These are phyloP conservation scores for Agaricales sp. DNA, from an alignment of 1,284 basidiomycete species.

Conservation along the genomic window DNA sequence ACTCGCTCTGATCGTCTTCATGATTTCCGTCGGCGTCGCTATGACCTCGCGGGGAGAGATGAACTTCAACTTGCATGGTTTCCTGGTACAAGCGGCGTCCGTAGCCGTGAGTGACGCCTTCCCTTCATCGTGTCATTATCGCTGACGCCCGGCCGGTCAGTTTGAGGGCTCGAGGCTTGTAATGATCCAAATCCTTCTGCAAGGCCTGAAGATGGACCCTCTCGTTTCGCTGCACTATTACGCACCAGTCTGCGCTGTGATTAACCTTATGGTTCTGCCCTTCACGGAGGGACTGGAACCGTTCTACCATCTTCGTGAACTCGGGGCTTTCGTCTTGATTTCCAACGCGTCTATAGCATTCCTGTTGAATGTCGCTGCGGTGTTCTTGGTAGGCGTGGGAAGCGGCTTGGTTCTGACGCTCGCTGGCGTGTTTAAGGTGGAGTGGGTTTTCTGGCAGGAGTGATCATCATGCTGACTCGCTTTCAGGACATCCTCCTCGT, in stretches of 20 bases:
- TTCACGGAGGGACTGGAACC: conserved; percentile 88
- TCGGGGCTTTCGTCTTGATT: conserved; percentile 74
- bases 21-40: conserved; percentile 89
- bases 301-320: conserved; percentile 62
- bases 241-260: conserved; percentile 87
- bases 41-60: conserved; percentile 85
- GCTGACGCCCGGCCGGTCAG: conserved; percentile 21
- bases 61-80: conserved; percentile 79
- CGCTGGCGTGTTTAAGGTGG: conserved; percentile 88
- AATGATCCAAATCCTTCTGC: conserved; percentile 93
- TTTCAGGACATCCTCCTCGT: conserved; percentile 87
- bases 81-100: conserved; percentile 77
- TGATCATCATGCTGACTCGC: conserved; percentile 4
- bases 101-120: conserved; percentile 44
- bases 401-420: conserved; percentile 87
- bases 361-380: conserved; percentile 86
- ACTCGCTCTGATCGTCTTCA: conserved; percentile 76
- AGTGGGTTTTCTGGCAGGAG: conserved; percentile 10
- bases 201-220: conserved; percentile 96
- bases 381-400: conserved; percentile 87
- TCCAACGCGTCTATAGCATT: conserved; percentile 88
- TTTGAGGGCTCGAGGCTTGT: conserved; percentile 89
- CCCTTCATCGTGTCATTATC: background rate
- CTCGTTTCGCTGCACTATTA: conserved; percentile 95
- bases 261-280: conserved; percentile 80